phyloP scores from a whole-genome alignment of 805 yeast genomes.

The Candida gorgasii region DNA sequence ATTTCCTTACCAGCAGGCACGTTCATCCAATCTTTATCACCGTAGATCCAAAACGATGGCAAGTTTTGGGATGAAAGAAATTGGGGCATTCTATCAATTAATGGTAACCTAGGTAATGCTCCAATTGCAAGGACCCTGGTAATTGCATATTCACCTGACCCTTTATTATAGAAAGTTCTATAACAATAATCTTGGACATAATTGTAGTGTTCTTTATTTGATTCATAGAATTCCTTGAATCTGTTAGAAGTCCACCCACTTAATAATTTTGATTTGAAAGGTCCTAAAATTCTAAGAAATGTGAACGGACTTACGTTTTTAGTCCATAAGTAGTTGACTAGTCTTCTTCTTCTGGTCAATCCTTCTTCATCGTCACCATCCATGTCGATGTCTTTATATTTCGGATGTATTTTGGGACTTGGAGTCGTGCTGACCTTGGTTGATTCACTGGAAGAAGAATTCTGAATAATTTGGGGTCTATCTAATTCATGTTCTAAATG shows the following conservation, averaged over 20 bases:
- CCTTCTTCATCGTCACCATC: conserved; percentile 13
- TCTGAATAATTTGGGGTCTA: conserved; percentile 8
- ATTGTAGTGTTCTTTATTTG: conserved; percentile 33
- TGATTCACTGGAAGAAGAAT: not conserved
- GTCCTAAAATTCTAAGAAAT: conserved; percentile 51
- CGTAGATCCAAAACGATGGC: conserved; percentile 62
- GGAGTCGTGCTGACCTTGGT: conserved; percentile 24
- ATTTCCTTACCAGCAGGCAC: conserved; percentile 55
- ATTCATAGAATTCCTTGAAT: conserved; percentile 41
- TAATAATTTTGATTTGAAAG: conserved; percentile 51
- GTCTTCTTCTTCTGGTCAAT: conserved; percentile 25
- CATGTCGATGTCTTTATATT: conserved; percentile 12
- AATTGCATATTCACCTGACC: conserved; percentile 65
- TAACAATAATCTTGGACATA: conserved; percentile 55
- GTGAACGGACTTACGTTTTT: conserved; percentile 56
- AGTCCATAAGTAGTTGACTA: conserved; percentile 51
- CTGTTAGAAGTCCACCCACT: conserved; percentile 54
- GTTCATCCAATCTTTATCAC: conserved; percentile 74
- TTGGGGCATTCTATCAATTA: conserved; percentile 51
- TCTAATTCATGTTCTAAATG: conserved; percentile 17
- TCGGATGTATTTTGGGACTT: conserved; percentile 22
- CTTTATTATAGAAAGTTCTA: conserved; percentile 52
- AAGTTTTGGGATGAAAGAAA: conserved; percentile 40
- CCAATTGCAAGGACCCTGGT: conserved; percentile 62
- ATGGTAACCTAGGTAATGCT: conserved; percentile 57